Conservation (phyloP, 164 flowering plant species). For the Brasenia schreberi region DNA sequence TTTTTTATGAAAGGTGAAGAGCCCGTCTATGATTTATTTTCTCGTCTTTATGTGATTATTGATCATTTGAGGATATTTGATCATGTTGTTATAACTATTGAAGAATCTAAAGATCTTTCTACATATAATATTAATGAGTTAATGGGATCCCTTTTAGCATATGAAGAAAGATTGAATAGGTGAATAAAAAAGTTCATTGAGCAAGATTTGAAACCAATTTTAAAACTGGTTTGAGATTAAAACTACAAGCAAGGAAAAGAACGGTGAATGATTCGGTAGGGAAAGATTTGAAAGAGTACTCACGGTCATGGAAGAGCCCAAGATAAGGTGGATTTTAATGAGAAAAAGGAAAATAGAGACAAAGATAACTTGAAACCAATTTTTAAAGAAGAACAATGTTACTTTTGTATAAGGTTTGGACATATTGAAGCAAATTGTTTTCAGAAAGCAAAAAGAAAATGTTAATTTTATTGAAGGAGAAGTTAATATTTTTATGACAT, state of each 20-base stretch:
- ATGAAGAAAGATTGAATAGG: neutral
- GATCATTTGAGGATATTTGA: neutral
- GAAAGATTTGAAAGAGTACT: too few relatives aligned
- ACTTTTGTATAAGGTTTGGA: neutral
- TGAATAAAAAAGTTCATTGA: neutral
- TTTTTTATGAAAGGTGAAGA: neutral
- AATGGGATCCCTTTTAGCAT: neutral
- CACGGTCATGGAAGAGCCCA: neutral
- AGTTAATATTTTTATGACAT: too few relatives aligned
- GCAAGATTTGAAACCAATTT: too few relatives aligned
- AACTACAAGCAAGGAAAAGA: neutral
- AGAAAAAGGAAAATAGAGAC: neutral
- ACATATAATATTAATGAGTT: too few relatives aligned
- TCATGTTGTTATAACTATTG: neutral
- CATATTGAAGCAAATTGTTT: too few relatives aligned
- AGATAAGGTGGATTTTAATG: neutral
- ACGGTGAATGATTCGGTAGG: neutral
- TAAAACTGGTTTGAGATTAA: neutral
- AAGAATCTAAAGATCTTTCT: neutral
- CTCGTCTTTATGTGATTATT: neutral
- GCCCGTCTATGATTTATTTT: neutral
- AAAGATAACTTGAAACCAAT: too few relatives aligned
- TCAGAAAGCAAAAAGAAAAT: too few relatives aligned
- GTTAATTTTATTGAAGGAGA: too few relatives aligned
- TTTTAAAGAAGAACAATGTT: neutral